Evolutionary conservation across 768 basidiomycete species (phyloP).

Genomic region (Auriculariales sp.): DNA sequence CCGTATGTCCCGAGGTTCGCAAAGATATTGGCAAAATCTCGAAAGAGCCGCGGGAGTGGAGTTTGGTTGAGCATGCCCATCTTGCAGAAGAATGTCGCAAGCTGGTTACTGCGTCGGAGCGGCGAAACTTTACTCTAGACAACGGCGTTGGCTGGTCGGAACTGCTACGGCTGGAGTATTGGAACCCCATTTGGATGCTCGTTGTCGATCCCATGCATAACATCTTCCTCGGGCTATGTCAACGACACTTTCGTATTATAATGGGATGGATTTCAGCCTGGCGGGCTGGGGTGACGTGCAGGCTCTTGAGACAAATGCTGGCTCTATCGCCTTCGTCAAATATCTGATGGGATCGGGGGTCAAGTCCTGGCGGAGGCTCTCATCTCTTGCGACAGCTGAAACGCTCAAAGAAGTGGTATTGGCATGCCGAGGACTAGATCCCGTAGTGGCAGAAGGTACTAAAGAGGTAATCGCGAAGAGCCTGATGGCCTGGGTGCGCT

Average conservation of each 20-base stretch:
- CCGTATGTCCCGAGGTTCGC: slow-evolving; percentile 5
- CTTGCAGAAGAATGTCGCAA: slow-evolving; percentile 12
- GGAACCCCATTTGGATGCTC: slow-evolving; percentile 14
- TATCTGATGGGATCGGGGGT: no score
- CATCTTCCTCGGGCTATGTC: slow-evolving; percentile 14
- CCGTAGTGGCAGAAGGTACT: no score
- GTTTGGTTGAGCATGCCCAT: slow-evolving; percentile 3
- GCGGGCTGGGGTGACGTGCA: no score
- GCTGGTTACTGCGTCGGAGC: slow-evolving; percentile 7
- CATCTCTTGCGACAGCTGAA: no score
- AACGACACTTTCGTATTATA: not conserved
- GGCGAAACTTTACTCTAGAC: slow-evolving; percentile 9
- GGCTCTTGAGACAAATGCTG: no score
- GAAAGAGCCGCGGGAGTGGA: slow-evolving; percentile 5
- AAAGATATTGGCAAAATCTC: slow-evolving; percentile 4
- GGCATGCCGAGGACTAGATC: no score
- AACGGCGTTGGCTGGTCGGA: slow-evolving; percentile 17
- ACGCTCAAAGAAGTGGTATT: no score
- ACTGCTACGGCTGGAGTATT: slow-evolving; percentile 21
- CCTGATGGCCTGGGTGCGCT: no score
- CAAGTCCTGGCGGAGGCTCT: no score
- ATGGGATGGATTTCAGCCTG: no score
- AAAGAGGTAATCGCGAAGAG: no score
- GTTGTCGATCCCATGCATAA: slow-evolving; percentile 26
- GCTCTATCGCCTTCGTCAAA: no score